These are phyloP conservation scores for Geotrichum reessii DNA, from an alignment of 1,139 yeast genomes.

Conservation along the genomic window DNA sequence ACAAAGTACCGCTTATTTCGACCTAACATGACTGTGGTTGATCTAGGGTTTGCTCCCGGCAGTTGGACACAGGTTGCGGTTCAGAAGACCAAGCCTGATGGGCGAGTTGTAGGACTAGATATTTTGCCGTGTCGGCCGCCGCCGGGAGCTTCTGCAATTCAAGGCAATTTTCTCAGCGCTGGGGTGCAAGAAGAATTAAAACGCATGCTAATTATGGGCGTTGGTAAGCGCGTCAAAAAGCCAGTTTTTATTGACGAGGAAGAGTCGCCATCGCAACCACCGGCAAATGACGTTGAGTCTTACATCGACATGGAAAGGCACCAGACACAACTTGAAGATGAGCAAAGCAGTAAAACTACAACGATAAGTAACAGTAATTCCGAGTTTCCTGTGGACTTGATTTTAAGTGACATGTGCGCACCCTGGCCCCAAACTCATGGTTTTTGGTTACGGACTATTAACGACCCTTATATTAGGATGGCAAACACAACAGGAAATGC, in stretches of 20 bases:
- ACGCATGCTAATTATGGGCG: conserved; percentile 43
- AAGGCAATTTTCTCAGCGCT: conserved; percentile 75
- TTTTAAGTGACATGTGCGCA: conserved; percentile 82
- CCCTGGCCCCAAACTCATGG: conserved; percentile 64
- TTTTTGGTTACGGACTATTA: conserved; percentile 66
- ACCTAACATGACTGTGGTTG: conserved; percentile 60
- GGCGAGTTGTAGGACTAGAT: conserved; percentile 80
- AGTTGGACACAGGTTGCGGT: conserved; percentile 88
- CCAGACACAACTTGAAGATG: conserved; percentile 6
- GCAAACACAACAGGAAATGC: conserved; percentile 64
- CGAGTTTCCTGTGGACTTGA: conserved; percentile 51
- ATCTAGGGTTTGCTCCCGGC: conserved; percentile 93
- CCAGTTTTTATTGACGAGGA: conserved; percentile 37
- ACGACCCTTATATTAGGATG: conserved; percentile 72
- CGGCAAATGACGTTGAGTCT: conserved; percentile 13
- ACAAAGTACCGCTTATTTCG: conserved; percentile 55
- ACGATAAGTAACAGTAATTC: conserved; percentile 1
- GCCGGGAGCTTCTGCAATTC: conserved; percentile 68
- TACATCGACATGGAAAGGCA: conserved; percentile 24
- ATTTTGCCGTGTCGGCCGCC: conserved; percentile 76
- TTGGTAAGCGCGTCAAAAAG: conserved; percentile 27
- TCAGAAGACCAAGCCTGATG: conserved; percentile 49
- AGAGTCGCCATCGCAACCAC: conserved; percentile 25
- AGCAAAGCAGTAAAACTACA: not conserved
- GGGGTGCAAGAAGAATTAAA: conserved; percentile 58